These are phyloP conservation scores for Leptographium procerum DNA, from an alignment of 2,329 filamentous ascomycete genomes.

Conservation along the genomic window DNA sequence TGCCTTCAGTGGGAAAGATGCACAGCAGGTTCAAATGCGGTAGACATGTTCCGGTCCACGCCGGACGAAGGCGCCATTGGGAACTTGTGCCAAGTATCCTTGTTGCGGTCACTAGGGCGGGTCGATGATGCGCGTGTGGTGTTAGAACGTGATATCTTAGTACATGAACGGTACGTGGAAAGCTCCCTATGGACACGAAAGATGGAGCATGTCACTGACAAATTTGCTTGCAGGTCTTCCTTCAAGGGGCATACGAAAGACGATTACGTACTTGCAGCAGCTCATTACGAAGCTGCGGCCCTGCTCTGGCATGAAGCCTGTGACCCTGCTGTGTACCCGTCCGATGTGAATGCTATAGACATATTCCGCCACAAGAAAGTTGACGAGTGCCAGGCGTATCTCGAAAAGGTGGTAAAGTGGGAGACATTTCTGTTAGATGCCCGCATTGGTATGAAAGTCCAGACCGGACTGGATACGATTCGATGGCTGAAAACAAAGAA, in stretches of 20 bases:
- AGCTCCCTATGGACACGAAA: no score
- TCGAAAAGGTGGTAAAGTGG: conserved; percentile 60
- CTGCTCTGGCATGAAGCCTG: conserved; percentile 64
- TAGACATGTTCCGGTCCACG: conserved; percentile 37
- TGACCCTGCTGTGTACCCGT: conserved; percentile 21
- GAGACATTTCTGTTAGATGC: conserved; percentile 63
- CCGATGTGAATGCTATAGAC: conserved; percentile 15
- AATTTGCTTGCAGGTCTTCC: conserved; percentile 24
- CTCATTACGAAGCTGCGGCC: conserved; percentile 78
- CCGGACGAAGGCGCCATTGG: conserved; percentile 53
- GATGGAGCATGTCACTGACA: conserved; percentile 5
- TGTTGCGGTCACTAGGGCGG: conserved; percentile 51
- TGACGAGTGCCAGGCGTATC: conserved; percentile 49
- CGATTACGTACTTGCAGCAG: conserved; percentile 61
- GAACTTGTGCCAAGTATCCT: conserved; percentile 53
- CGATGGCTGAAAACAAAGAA: conserved; percentile 39
- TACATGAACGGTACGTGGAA: conserved; percentile 42
- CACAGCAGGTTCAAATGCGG: conserved; percentile 30
- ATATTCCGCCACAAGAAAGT: conserved; percentile 36
- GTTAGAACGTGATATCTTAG: conserved; percentile 54
- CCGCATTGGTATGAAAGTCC: conserved; percentile 61
- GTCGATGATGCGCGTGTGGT: conserved; percentile 54
- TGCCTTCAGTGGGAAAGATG: conserved; percentile 57
- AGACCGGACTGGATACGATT: conserved; percentile 56
- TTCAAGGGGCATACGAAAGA: conserved; percentile 54